Evolutionary conservation across 352 stramenopile species (phyloP).

Genomic region (Phytophthora meadii): DNA sequence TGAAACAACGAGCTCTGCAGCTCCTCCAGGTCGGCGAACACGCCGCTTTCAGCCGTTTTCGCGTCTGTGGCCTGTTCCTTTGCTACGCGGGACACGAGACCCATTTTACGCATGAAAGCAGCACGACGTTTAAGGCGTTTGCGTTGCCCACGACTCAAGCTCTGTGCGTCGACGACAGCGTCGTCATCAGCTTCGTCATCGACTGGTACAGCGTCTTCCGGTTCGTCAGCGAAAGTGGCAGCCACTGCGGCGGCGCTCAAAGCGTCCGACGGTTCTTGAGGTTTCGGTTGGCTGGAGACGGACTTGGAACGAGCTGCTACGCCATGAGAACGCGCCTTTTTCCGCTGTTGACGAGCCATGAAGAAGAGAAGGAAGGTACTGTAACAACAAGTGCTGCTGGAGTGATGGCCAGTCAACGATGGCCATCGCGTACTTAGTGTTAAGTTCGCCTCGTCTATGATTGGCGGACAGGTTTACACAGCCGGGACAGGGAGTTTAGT

Average conservation of each 20-base stretch:
- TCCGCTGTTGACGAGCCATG: conserved; percentile 67
- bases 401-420: conserved; percentile 26
- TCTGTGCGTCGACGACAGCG: conserved; percentile 33
- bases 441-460: too few species aligned
- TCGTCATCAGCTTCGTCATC: conserved; percentile 50
- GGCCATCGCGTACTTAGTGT: neutral
- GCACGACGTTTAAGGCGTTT: conserved; percentile 84
- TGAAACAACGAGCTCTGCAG: conserved; percentile 79
- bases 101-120: conserved; percentile 90
- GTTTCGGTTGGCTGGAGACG: conserved; percentile 32
- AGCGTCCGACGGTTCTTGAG: conserved; percentile 25
- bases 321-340: conserved; percentile 64
- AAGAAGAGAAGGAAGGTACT: neutral
- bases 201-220: conserved; percentile 35
- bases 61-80: conserved; percentile 55
- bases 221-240: conserved; percentile 56
- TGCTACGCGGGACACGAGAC: conserved; percentile 73
- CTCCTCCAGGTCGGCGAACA: conserved; percentile 76
- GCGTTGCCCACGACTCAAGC: conserved; percentile 80
- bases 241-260: conserved; percentile 64
- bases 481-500: too few species aligned
- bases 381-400: neutral
- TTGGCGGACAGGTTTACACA: too few species aligned
- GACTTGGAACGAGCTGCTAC: conserved; percentile 55
- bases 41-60: conserved; percentile 58